Conservation (phyloP, 257 asterid species). For the Capsicum baccatum region DNA sequence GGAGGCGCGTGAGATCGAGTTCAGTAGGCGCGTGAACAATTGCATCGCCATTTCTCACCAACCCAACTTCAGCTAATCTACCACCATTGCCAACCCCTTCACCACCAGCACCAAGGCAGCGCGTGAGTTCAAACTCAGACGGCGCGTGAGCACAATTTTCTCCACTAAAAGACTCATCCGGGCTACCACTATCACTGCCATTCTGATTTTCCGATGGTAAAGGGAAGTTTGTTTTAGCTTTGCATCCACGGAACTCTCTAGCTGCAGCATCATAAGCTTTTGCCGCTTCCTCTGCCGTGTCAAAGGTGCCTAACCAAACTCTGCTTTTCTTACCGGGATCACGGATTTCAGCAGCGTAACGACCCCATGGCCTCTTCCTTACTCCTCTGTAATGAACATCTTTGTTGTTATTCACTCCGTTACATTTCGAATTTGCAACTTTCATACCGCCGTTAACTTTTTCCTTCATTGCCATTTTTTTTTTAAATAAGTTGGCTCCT, state of each 20-base stretch:
- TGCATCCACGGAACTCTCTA: slow-evolving; percentile 75
- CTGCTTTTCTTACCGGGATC: slow-evolving; percentile 86
- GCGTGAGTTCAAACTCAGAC: slow-evolving; percentile 64
- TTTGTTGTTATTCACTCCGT: slow-evolving; percentile 39
- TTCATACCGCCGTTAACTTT: slow-evolving; percentile 30
- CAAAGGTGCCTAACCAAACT: slow-evolving; percentile 92
- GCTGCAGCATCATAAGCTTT: slow-evolving; percentile 89
- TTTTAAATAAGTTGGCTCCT: no score
- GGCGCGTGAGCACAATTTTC: slow-evolving; percentile 54
- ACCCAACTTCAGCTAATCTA: slow-evolving; percentile 31
- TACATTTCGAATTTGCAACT: slow-evolving; percentile 34
- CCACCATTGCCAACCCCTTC: neutral
- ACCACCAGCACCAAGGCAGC: slow-evolving; percentile 46
- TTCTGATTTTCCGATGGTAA: slow-evolving; percentile 45
- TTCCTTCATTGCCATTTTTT: slow-evolving; percentile 62
- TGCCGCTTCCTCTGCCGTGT: slow-evolving; percentile 95
- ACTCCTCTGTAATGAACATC: slow-evolving; percentile 88
- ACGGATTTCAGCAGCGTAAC: slow-evolving; percentile 95
- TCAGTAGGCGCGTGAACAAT: slow-evolving; percentile 48
- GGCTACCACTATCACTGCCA: slow-evolving; percentile 69
- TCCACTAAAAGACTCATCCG: slow-evolving; percentile 69
- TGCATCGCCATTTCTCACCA: slow-evolving; percentile 42
- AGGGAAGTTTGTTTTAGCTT: slow-evolving; percentile 87
- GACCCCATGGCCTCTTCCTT: slow-evolving; percentile 97
- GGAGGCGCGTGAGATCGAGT: slow-evolving; percentile 83